Conservation (phyloP, 345 rosid genomes). For the Salix arbutifolia region DNA sequence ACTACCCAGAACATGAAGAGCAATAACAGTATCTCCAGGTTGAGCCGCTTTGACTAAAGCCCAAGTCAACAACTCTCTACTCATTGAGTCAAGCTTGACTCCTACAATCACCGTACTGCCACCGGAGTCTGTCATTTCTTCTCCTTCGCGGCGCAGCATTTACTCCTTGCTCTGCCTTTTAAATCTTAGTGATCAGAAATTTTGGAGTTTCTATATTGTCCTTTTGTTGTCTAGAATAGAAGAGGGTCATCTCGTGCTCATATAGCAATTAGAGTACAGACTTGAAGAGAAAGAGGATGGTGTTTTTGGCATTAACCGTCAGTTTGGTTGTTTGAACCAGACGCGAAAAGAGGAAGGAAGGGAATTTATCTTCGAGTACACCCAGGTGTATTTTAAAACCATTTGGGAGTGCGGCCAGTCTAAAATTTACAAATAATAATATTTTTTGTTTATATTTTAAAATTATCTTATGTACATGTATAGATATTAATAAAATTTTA, state of each 20-base stretch:
- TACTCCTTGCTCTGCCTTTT: conserved; percentile 22
- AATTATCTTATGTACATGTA: no score
- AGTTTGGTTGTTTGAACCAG: conserved; percentile 48
- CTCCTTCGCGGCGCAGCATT: conserved; percentile 37
- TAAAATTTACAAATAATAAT: no score
- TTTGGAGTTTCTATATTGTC: background rate
- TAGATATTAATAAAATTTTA: no score
- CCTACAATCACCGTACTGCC: conserved; percentile 32
- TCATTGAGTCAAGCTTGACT: conserved; percentile 21
- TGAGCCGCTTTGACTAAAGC: conserved; percentile 33
- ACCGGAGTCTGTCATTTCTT: conserved; percentile 25
- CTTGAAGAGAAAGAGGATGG: conserved; percentile 7
- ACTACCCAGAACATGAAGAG: conserved; percentile 25
- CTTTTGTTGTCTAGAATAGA: conserved; percentile 18
- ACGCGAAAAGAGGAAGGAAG: conserved; percentile 27
- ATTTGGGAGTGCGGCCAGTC: no score
- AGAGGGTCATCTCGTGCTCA: conserved; percentile 31
- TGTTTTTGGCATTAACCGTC: conserved; percentile 42
- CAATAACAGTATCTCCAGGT: conserved; percentile 29
- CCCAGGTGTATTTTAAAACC: background rate
- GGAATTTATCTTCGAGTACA: conserved; percentile 3
- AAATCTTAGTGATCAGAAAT: background rate
- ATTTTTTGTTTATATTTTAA: no score
- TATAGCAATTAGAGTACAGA: background rate
- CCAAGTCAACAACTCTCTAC: conserved; percentile 34